phyloP scores from a whole-genome alignment of 106 monocot genomes.

The Ottelia alismoides region DNA sequence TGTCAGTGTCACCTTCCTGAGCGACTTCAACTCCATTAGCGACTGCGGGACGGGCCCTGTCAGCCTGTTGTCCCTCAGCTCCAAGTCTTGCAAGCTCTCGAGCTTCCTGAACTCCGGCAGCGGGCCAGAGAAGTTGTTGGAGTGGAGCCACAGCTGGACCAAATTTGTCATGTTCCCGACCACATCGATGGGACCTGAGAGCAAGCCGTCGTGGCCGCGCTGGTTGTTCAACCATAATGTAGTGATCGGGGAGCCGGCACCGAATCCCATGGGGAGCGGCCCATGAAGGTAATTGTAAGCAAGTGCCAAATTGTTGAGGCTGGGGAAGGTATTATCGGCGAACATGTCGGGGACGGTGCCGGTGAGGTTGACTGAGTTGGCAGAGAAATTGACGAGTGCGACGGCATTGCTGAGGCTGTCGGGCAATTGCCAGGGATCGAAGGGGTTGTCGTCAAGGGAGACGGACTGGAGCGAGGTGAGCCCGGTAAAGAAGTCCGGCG shows the following conservation, averaged over 20 bases:
- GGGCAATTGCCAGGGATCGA: conserved; percentile 35
- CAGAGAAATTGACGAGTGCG: conserved; percentile 48
- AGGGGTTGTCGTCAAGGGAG: conserved; percentile 48
- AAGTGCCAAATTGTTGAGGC: conserved; percentile 11
- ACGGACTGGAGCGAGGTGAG: conserved; percentile 23
- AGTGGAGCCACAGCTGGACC: conserved; percentile 32
- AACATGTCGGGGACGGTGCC: conserved; percentile 27
- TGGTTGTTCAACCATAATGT: conserved; percentile 36
- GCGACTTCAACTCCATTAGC: conserved; percentile 11
- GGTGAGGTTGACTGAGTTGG: conserved; percentile 34
- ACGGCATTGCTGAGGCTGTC: conserved; percentile 9
- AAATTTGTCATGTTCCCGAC: conserved; percentile 33
- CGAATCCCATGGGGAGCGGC: conserved; percentile 19
- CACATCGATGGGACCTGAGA: conserved; percentile 27
- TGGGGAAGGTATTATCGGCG: conserved; percentile 16
- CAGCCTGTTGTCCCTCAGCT: conserved; percentile 45
- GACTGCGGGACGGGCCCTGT: conserved; percentile 35
- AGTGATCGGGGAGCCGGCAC: conserved; percentile 5
- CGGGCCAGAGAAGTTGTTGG: conserved; percentile 41
- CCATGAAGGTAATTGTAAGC: conserved; percentile 19
- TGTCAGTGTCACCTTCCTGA: conserved; percentile 23
- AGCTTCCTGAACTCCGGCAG: conserved; percentile 34
- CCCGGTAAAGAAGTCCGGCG: conserved; percentile 33
- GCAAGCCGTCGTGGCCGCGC: not conserved
- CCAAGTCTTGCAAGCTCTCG: conserved; percentile 8